These are phyloP conservation scores for Geum urbanum DNA, from an alignment of 306 rosid genomes.

Conservation along the genomic window DNA sequence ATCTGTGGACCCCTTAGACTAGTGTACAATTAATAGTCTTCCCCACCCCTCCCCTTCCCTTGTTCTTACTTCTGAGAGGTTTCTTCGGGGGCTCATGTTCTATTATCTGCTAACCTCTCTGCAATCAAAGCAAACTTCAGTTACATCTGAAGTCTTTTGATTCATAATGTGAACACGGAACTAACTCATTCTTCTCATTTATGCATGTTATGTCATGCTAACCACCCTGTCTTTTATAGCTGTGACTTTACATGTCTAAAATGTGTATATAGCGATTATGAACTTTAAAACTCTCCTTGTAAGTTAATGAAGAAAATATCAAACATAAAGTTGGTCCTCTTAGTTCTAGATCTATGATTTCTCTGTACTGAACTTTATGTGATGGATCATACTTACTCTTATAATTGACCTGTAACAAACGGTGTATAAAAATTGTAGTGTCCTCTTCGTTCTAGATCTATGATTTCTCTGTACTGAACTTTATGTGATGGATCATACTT, in stretches of 20 bases:
- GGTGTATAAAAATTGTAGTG: not conserved
- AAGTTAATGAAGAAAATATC: not conserved
- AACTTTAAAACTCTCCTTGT: not conserved
- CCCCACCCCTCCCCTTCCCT: no score
- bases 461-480: not conserved
- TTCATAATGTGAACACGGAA: not conserved
- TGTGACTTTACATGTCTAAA: not conserved
- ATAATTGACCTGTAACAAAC: not conserved
- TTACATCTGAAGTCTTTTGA: not conserved
- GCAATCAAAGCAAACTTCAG: not conserved
- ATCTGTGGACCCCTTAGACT: no score
- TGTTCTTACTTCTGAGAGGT: no score
- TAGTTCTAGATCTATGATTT: not conserved
- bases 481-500: not conserved
- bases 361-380: not conserved
- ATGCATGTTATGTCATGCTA: not conserved
- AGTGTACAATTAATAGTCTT: no score
- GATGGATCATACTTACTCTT: not conserved
- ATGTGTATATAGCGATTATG: not conserved
- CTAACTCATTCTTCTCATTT: not conserved
- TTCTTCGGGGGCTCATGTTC: no score
- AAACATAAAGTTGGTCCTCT: not conserved
- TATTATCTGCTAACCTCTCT: no score
- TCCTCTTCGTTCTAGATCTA: not conserved
- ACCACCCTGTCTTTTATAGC: not conserved